Evolutionary conservation across 108 stramenopile genomes (phyloP).

Genomic region (Fragilaria radians): DNA sequence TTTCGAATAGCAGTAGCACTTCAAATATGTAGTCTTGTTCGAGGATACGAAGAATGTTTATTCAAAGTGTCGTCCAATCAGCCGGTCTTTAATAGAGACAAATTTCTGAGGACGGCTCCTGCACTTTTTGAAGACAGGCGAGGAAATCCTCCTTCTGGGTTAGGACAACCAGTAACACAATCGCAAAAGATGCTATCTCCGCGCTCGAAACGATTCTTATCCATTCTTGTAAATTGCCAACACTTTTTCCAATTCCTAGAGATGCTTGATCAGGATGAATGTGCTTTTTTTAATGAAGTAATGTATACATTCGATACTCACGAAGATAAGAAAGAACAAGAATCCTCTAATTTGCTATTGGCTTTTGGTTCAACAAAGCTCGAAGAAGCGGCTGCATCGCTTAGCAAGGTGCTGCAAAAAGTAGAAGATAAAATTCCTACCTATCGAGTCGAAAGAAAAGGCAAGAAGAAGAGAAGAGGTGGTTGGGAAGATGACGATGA

Average conservation of each 20-base stretch:
- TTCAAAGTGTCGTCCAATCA: constrained; percentile 60
- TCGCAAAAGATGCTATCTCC: constrained; percentile 47
- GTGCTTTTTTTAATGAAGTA: constrained; percentile 73
- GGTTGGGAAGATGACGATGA: constrained; percentile 38
- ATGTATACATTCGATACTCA: constrained; percentile 53
- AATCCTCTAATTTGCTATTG: constrained; percentile 18
- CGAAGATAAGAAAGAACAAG: constrained; percentile 17
- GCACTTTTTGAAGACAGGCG: constrained; percentile 66
- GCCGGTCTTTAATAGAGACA: constrained; percentile 79
- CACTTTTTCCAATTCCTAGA: constrained; percentile 82
- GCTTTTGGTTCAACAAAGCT: constrained; percentile 24
- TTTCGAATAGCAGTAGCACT: constrained; percentile 73
- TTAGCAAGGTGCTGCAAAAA: constrained; percentile 51
- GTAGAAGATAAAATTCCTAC: constrained; percentile 78
- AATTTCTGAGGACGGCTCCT: constrained; percentile 73
- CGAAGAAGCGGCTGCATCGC: constrained; percentile 33
- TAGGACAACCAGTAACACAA: background rate
- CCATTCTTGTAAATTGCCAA: constrained; percentile 71
- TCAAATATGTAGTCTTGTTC: constrained; percentile 70
- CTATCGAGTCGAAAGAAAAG: constrained; percentile 47
- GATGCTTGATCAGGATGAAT: constrained; percentile 42
- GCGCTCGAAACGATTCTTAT: constrained; percentile 72
- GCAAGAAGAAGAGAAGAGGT: constrained; percentile 13
- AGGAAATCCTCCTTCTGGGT: constrained; percentile 25
- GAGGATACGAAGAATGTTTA: constrained; percentile 80